Evolutionary conservation across 1,284 basidiomycete species (phyloP).

Genomic region (Puccinia horiana): DNA sequence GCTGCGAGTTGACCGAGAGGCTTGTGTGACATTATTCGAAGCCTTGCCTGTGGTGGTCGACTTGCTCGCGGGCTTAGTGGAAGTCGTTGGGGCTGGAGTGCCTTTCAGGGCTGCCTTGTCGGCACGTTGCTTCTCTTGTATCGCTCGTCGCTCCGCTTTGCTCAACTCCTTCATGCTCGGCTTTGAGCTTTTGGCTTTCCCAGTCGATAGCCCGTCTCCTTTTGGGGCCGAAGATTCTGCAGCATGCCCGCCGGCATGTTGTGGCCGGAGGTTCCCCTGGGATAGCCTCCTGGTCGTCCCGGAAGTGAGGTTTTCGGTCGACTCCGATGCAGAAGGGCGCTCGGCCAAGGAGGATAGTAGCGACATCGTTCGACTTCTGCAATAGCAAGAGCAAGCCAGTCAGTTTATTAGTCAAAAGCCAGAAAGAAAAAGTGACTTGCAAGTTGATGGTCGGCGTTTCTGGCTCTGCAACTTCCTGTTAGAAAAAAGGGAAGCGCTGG

Average conservation of each 20-base stretch:
- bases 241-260: neutral
- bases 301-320: neutral
- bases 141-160: slow-evolving; percentile 74
- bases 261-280: neutral
- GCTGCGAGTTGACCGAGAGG: slow-evolving; percentile 53
- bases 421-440: neutral
- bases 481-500: too few species aligned
- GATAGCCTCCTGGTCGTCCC: neutral
- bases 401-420: neutral
- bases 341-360: neutral
- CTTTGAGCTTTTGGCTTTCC: slow-evolving; percentile 53
- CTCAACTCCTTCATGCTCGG: slow-evolving; percentile 67
- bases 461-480: too few species aligned
- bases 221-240: neutral
- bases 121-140: slow-evolving; percentile 76
- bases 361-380: neutral
- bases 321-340: neutral
- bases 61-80: slow-evolving; percentile 29
- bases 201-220: slow-evolving; percentile 30
- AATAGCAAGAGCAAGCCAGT: neutral
- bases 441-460: too few species aligned
- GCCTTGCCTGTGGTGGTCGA: slow-evolving; percentile 15
- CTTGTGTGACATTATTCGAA: slow-evolving; percentile 22
- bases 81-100: slow-evolving; percentile 31
- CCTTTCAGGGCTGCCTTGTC: slow-evolving; percentile 61